Conservation (phyloP, 2,329 filamentous ascomycete genomes). For the Phialophora chinensis region DNA sequence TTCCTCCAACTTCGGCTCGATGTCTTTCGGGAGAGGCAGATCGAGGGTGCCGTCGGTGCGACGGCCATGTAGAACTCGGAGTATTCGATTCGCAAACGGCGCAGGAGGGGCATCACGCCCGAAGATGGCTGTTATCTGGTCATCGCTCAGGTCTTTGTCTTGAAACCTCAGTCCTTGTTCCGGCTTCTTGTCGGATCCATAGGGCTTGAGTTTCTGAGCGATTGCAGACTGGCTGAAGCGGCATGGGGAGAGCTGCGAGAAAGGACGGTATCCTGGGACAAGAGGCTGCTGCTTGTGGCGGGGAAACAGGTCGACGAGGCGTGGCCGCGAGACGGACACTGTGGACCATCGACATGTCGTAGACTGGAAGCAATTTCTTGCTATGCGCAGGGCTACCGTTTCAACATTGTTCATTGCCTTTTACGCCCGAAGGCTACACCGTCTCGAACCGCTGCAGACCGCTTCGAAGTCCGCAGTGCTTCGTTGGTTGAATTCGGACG, state of each 20-base stretch:
- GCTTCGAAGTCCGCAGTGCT: not conserved
- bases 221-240: slow-evolving; percentile 23
- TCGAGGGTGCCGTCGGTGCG: slow-evolving; percentile 54
- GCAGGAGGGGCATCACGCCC: slow-evolving; percentile 26
- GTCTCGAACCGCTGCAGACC: not conserved
- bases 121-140: slow-evolving; percentile 34
- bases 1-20: slow-evolving; percentile 42
- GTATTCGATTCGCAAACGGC: slow-evolving; percentile 35
- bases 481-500: not conserved
- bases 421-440: slow-evolving; percentile 14
- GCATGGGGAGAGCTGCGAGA: slow-evolving; percentile 17
- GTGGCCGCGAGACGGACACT: slow-evolving; percentile 12
- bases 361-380: slow-evolving; percentile 30
- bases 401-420: slow-evolving; percentile 39
- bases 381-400: slow-evolving; percentile 38
- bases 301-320: slow-evolving; percentile 4
- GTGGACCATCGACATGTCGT: slow-evolving; percentile 19
- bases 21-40: slow-evolving; percentile 49
- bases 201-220: slow-evolving; percentile 28
- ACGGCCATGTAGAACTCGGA: slow-evolving; percentile 51
- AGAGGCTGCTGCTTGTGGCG: slow-evolving; percentile 2
- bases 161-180: slow-evolving; percentile 38
- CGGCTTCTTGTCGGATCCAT: slow-evolving; percentile 31
- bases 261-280: slow-evolving; percentile 17
- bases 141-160: slow-evolving; percentile 24